Conservation (phyloP, 805 yeast genomes). For the Wickerhamomyces queroliae region DNA sequence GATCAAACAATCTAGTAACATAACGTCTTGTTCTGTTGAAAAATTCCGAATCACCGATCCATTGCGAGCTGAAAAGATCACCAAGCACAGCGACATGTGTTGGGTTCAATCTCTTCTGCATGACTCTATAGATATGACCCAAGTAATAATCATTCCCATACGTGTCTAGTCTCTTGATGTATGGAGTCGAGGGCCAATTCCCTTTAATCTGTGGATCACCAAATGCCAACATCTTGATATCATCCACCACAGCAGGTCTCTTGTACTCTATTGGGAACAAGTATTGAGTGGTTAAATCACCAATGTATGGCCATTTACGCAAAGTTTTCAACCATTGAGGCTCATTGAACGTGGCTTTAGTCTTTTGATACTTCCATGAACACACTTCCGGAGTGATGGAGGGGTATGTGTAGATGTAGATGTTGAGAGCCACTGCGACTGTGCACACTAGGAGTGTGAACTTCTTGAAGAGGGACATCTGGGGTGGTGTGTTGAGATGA, state of each 20-base stretch:
- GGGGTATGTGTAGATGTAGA: slow-evolving; percentile 74
- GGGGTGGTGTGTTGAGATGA: not conserved
- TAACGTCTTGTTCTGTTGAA: slow-evolving; percentile 72
- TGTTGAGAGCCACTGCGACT: slow-evolving; percentile 43
- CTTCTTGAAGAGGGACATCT: slow-evolving; percentile 16
- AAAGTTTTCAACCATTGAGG: slow-evolving; percentile 5
- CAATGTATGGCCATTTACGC: slow-evolving; percentile 15
- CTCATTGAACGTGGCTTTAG: slow-evolving; percentile 8
- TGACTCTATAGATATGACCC: slow-evolving; percentile 71
- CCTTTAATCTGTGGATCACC: slow-evolving; percentile 99
- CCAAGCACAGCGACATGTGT: slow-evolving; percentile 87
- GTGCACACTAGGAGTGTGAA: slow-evolving; percentile 20
- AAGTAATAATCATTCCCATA: slow-evolving; percentile 86
- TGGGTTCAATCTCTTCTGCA: slow-evolving; percentile 64
- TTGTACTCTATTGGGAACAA: slow-evolving; percentile 17
- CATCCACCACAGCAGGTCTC: slow-evolving; percentile 25
- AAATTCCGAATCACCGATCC: slow-evolving; percentile 89
- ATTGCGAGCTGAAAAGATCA: slow-evolving; percentile 87
- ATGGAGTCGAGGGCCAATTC: slow-evolving; percentile 63
- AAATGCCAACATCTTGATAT: slow-evolving; percentile 68
- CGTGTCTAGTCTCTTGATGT: slow-evolving; percentile 72
- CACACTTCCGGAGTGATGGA: slow-evolving; percentile 49
- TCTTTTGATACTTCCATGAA: slow-evolving; percentile 44
- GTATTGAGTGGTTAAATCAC: slow-evolving; percentile 21
- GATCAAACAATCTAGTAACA: slow-evolving; percentile 61